Evolutionary conservation across 768 basidiomycete genomes (phyloP), one percentile per base, ranked within the genome.

Genomic region (Termitomyces heimii): DNA sequence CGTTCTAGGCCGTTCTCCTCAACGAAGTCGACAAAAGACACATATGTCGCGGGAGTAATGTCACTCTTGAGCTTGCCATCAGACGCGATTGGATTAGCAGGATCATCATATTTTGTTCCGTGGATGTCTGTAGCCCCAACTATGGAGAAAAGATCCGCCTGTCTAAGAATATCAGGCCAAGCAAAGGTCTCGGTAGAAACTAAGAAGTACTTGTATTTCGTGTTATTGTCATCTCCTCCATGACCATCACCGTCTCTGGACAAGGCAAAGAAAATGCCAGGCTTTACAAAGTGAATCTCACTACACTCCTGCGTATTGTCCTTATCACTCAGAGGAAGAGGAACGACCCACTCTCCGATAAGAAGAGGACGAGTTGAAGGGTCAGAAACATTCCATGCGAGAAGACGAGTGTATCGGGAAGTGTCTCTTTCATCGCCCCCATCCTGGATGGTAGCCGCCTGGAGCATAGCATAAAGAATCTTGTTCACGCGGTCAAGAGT

Each of bases 381-480:
- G 37, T 71, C 63, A 1, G 75, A 70, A 39, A 86, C 68, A 62
- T 86, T 72, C 59, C 78, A 88, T 0, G 79, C 80, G 43, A 85
- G 67, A 28, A 87, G 70, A 16, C 85, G 78, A 4, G 84, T 82
- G 67, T 74, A 82, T 7, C 80, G 71, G 0, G 76, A 75, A 9
- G 78, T 82, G 4, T 64, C 67, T 59, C 80, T 77, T 54, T 75
- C 68, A 39, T 63, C 60, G 0, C 82, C 82, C n/a, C 84, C 82
- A 60, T 86, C 86, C 60, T 88, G 86, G 4, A 84, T 77, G 1
- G 81, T 75, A 0, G 83, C 86, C 5, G 79, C 76, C 62, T 89
- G 86, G 1, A 88, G 74, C 62, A 87, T 76, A 0, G 78, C 84
- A 64, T 83, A 88, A 2, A 88, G 73, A 2, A 73, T 79, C 4